phyloP scores from a whole-genome alignment of 1,139 yeast genomes.

The Yamadazyma atmosphaerica region DNA sequence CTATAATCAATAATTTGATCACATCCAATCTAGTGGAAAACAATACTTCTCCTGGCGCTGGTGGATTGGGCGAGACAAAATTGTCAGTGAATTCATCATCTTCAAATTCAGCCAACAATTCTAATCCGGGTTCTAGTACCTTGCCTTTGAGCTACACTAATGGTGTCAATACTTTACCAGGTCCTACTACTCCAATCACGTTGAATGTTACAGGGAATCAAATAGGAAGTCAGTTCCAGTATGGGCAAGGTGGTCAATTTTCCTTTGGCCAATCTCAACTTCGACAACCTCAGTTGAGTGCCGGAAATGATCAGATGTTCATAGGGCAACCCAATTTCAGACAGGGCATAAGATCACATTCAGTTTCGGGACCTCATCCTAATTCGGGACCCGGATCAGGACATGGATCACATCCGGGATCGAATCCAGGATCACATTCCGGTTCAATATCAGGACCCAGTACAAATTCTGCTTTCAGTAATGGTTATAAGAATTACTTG shows the following conservation, averaged over 20 bases:
- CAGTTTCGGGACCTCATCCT: not conserved
- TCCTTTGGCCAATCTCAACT: not conserved
- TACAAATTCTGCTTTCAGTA: not conserved
- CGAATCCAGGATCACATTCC: conserved; percentile 1
- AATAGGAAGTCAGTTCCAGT: not conserved
- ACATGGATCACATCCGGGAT: not conserved
- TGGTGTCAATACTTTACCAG: not conserved
- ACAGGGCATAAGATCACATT: conserved; percentile 2
- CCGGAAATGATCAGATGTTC: not conserved
- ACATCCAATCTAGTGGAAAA: conserved; percentile 7
- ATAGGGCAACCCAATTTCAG: conserved; percentile 1
- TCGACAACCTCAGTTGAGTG: not conserved
- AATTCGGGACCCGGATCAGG: conserved; percentile 1
- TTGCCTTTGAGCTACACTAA: not conserved
- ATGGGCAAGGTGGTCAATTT: not conserved
- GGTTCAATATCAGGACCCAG: conserved; percentile 3
- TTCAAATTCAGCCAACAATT: conserved; percentile 3
- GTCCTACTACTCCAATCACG: not conserved
- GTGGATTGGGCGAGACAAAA: not conserved
- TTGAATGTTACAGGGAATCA: not conserved
- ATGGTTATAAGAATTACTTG: conserved; percentile 2
- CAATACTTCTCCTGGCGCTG: not conserved
- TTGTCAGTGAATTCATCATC: conserved; percentile 1
- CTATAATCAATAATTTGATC: conserved; percentile 11
- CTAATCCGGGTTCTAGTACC: conserved; percentile 1